Base-by-base conservation (phyloP, 768 basidiomycete species). In the Lyophyllum semitale region DNA sequence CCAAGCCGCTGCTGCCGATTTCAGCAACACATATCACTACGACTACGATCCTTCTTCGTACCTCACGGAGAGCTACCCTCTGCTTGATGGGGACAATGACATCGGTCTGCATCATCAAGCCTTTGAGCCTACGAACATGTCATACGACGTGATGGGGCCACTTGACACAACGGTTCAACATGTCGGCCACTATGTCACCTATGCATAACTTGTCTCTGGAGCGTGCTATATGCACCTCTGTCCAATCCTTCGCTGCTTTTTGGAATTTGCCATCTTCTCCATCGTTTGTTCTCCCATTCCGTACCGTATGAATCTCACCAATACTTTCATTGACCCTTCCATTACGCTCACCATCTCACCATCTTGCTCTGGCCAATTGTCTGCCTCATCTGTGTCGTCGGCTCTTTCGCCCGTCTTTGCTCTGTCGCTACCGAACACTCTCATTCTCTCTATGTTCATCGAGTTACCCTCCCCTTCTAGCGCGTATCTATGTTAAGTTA, bases 41-140 rank as follows among this genome's bases (percentile, higher is more conserved):
- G 54, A 43, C 23, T 63, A 61, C 32, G 56, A 58, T 18, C 17
- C 50, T 18, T 17, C 43, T 46, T 42, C 25, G 11, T 59, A 53
- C 33, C 27, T 63, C 42, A 57, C 57, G 9, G 58, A 59, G 33
- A 54, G 55, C 35, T 65, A 63, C 27, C 44, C 61, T 15, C 50
- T 56, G 7, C 57, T 61, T n/a, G 61, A 63, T 11, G 59, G 49
- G 12, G 53, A 53, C n/a, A 53, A 43, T n/a, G 48, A 52, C 35
- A 29, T 58, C 4, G 25, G 50, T 27, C 47, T 59, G 23, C 60
- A 64, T 22, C 55, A 55, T 22, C 60, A 53, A 49, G 32, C 50
- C 33, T 61, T 59, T 27, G 63, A 58, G 42, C 22, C 47, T 2
- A 41, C 43, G n/a, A 43, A 26, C 44, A 54, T 55, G 45, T 37